Percentiles rank a stretch among this genome's conserved stretches.
These are phyloP conservation scores for Brachypodium distachyon DNA, from an alignment of 202 grass and related monocot genomes.

Conservation along the genomic window DNA sequence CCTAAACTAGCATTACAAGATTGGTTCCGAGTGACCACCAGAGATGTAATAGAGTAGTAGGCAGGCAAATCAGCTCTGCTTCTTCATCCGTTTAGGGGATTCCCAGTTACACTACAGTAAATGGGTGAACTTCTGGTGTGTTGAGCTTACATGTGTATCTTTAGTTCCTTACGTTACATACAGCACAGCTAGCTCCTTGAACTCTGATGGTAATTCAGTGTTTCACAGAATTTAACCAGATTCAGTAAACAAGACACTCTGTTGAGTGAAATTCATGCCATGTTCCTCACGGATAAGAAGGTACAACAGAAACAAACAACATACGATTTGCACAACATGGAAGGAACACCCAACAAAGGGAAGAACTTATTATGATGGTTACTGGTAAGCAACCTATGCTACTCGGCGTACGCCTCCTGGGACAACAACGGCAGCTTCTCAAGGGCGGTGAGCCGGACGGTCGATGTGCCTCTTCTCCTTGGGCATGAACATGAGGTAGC, in stretches of 20 bases:
- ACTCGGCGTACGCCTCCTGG: neutral
- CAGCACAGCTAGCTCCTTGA: neutral
- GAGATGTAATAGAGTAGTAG: neutral
- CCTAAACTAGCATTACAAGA: neutral
- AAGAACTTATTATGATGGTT: neutral
- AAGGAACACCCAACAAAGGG: neutral
- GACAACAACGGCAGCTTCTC: neutral
- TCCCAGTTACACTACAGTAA: neutral
- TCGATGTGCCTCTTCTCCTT: constrained; percentile 31
- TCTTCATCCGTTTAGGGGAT: neutral
- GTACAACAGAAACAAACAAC: constrained; percentile 3
- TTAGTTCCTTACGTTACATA: neutral
- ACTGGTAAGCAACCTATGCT: neutral
- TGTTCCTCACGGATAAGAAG: neutral
- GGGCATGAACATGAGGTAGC: constrained; percentile 49
- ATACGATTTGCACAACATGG: neutral
- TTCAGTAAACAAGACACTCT: neutral
- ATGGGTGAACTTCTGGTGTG: neutral
- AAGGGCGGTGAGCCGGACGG: constrained; percentile 17
- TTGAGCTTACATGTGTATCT: neutral
- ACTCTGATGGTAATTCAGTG: neutral
- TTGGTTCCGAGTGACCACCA: neutral
- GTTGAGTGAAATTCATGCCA: neutral
- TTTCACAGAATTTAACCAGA: neutral
- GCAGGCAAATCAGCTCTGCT: neutral